phyloP scores from a whole-genome alignment of 2,329 filamentous ascomycete genomes.

The Ophiostoma tasmaniense region DNA sequence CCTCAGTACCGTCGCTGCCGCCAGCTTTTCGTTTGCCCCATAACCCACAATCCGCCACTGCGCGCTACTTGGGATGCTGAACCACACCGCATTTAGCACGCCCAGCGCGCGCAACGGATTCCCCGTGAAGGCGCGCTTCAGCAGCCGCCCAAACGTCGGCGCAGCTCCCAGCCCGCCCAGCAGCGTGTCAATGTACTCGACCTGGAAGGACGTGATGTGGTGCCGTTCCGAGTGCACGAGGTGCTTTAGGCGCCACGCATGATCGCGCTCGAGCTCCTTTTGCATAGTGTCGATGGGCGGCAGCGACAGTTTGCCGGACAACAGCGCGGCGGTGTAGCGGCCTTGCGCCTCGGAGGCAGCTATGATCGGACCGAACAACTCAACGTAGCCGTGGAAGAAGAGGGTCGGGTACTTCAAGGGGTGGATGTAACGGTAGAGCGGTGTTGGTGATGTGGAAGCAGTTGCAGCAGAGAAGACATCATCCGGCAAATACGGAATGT shows the following conservation, averaged over 20 bases:
- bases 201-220: not conserved
- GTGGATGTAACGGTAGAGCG: not conserved
- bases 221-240: not conserved
- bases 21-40: constrained; percentile 21
- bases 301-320: constrained; percentile 25
- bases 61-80: constrained; percentile 29
- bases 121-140: not conserved
- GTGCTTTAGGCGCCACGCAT: not conserved
- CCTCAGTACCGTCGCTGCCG: not conserved
- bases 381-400: constrained; percentile 29
- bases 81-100: constrained; percentile 29
- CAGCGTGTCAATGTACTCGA: not conserved
- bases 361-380: constrained; percentile 27
- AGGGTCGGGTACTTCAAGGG: constrained; percentile 27
- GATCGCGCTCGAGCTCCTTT: not conserved
- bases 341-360: constrained; percentile 30
- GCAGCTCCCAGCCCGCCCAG: not conserved
- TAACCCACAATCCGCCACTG: constrained; percentile 31
- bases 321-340: constrained; percentile 27
- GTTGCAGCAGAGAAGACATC: constrained; percentile 18
- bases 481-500: constrained; percentile 25
- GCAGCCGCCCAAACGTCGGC: not conserved
- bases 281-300: constrained; percentile 11
- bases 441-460: not conserved
- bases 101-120: constrained; percentile 23